Evolutionary conservation across 169 alveolate genomes (phyloP).

Genomic region (Sarcocystis neurona): DNA sequence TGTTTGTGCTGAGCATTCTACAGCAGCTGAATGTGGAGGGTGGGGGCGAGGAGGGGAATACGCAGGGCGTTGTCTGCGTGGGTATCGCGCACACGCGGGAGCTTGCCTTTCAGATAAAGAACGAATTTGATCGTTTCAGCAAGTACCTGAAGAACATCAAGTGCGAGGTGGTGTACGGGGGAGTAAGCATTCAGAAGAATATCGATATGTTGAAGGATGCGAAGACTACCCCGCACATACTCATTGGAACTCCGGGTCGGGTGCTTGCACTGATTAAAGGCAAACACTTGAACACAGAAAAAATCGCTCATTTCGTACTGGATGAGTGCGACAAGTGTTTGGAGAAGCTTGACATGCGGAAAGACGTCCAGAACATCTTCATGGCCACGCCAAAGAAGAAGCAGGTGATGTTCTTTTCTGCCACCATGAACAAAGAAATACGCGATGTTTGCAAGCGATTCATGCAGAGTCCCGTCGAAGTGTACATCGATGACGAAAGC

Average conservation of each 20-base stretch:
- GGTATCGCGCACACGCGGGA: constrained; percentile 99
- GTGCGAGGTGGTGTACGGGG: constrained; percentile 98
- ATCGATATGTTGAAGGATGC: constrained; percentile 93
- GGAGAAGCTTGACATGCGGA: constrained; percentile 96
- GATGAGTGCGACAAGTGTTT: constrained; percentile 99
- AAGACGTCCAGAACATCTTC: constrained; percentile 98
- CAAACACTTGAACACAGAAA: constrained; percentile 90
- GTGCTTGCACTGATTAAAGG: constrained; percentile 92
- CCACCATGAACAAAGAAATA: constrained; percentile 96
- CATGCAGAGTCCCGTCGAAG: constrained; percentile 97
- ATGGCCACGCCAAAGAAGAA: constrained; percentile 96
- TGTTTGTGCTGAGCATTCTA: constrained; percentile 96
- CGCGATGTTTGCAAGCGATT: constrained; percentile 96
- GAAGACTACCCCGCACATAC: constrained; percentile 91
- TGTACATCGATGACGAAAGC: constrained; percentile 98
- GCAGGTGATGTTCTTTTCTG: constrained; percentile 99
- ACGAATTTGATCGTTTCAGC: constrained; percentile 97
- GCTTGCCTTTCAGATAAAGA: constrained; percentile 98
- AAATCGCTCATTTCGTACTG: constrained; percentile 95
- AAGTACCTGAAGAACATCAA: constrained; percentile 93
- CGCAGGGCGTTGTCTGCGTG: constrained; percentile 80
- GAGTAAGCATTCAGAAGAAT: constrained; percentile 94
- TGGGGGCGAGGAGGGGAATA: constrained; percentile 68
- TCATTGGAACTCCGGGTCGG: constrained; percentile 99
- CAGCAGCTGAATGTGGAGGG: constrained; percentile 93